A percentile compares a stretch with the other conserved stretches of the same genome.
Evolutionary conservation across 352 stramenopile species (phyloP).

Genomic region (Pythium periplocum): DNA sequence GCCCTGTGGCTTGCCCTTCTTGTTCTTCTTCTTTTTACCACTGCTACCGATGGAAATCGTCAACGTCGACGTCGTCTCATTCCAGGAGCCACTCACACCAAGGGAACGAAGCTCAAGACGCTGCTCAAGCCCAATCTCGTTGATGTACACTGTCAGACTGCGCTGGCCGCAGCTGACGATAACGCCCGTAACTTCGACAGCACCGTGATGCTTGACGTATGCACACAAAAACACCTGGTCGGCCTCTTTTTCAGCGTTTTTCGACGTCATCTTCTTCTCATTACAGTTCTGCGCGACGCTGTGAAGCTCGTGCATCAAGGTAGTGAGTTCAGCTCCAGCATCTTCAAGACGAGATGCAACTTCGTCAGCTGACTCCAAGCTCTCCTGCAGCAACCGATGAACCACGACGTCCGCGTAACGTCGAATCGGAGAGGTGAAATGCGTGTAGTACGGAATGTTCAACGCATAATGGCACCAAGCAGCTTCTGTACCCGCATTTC

Average conservation of each 20-base stretch:
- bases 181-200: conserved; percentile 55
- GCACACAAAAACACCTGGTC: conserved; percentile 80
- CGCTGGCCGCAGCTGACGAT: conserved; percentile 69
- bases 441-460: conserved; percentile 97
- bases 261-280: conserved; percentile 80
- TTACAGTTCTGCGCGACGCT: conserved; percentile 76
- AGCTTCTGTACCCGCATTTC: conserved; percentile 50
- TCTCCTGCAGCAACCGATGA: conserved; percentile 61
- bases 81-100: conserved; percentile 33
- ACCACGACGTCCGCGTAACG: conserved; percentile 89
- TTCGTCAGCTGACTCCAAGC: conserved; percentile 19
- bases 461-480: conserved; percentile 95
- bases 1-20: conserved; percentile 3
- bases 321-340: conserved; percentile 13
- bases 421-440: conserved; percentile 97
- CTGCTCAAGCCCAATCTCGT: conserved; percentile 69
- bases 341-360: conserved; percentile 8
- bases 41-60: conserved; percentile 26
- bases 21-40: conserved; percentile 13
- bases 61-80: conserved; percentile 43
- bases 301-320: conserved; percentile 33
- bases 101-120: conserved; percentile 49
- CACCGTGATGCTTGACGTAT: conserved; percentile 59
- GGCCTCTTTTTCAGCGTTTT: conserved; percentile 72
- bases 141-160: conserved; percentile 77